Evolutionary conservation across 768 basidiomycete genomes (phyloP).

Genomic region (Gyrodon lividus): DNA sequence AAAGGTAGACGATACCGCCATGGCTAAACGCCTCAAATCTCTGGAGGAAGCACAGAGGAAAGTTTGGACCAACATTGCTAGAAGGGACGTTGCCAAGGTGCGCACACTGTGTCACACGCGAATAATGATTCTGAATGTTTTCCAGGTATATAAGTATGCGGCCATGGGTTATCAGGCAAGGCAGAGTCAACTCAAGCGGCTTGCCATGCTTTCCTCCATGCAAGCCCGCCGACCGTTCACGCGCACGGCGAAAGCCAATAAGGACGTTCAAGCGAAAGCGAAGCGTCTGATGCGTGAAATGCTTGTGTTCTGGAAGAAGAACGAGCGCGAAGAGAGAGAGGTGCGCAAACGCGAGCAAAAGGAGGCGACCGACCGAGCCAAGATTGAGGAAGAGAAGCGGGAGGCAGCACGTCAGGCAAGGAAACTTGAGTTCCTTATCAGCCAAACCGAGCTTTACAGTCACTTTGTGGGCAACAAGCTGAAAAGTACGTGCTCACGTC

Average conservation of each 20-base stretch:
- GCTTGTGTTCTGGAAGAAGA: conserved; percentile 97
- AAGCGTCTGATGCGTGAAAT: conserved; percentile 93
- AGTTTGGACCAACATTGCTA: conserved; percentile 88
- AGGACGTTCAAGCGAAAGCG: conserved; percentile 81
- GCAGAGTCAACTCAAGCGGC: conserved; percentile 68
- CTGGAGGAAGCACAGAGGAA: conserved; percentile 84
- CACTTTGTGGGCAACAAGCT: conserved; percentile 99
- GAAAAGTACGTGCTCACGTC: conserved; percentile 56
- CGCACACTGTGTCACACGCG: conserved; percentile 2
- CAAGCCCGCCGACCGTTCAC: conserved; percentile 77
- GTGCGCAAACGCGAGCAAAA: conserved; percentile 92
- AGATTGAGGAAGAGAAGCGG: conserved; percentile 88
- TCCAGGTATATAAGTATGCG: conserved; percentile 79
- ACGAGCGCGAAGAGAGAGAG: conserved; percentile 94
- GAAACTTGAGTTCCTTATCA: conserved; percentile 97
- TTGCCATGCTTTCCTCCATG: conserved; percentile 70
- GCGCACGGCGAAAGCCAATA: conserved; percentile 72
- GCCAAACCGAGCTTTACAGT: conserved; percentile 96
- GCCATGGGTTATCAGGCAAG: conserved; percentile 63
- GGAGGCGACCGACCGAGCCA: conserved; percentile 85
- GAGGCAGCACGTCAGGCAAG: conserved; percentile 92
- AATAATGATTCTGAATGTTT: conserved; percentile 6
- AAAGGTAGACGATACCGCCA: conserved; percentile 68
- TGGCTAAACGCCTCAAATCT: conserved; percentile 71
- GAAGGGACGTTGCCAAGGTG: conserved; percentile 82